Percentiles rank a stretch among this genome's conserved stretches.
Conservation (phyloP, 805 yeast genomes). For the Barnettozyma vustinii region DNA sequence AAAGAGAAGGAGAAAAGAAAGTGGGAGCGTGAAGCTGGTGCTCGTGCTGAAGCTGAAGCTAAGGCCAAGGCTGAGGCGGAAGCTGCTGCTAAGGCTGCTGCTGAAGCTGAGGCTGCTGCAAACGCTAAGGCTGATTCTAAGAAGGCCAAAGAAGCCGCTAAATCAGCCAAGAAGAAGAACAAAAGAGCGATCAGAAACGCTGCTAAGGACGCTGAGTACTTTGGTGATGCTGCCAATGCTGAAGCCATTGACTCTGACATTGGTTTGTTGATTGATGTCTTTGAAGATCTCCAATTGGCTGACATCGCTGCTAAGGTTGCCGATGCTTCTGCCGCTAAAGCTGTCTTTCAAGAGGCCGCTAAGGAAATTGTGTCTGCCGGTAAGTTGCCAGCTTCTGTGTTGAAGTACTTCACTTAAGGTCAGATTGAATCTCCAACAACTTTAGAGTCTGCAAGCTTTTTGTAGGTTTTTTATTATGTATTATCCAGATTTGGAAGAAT, state of each 20-base stretch:
- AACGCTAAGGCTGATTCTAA: constrained; percentile 72
- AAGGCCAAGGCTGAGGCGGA: constrained; percentile 83
- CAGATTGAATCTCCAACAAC: neutral
- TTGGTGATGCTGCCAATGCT: constrained; percentile 70
- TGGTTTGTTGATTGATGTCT: constrained; percentile 68
- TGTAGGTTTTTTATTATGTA: neutral
- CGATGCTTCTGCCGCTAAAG: constrained; percentile 54
- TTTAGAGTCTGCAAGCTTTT: neutral
- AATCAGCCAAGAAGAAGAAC: constrained; percentile 89
- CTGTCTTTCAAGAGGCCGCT: constrained; percentile 50
- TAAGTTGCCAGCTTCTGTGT: constrained; percentile 43
- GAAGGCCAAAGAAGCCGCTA: constrained; percentile 94
- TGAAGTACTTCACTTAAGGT: constrained; percentile 43
- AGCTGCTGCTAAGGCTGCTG: constrained; percentile 75
- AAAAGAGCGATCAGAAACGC: constrained; percentile 80
- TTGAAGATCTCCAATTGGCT: constrained; percentile 74
- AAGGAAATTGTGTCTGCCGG: constrained; percentile 49
- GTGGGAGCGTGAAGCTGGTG: constrained; percentile 98
- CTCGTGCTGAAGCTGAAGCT: constrained; percentile 95
- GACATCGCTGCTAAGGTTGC: constrained; percentile 66
- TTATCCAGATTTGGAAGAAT: neutral
- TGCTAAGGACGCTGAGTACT: constrained; percentile 79
- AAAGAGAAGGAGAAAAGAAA: constrained; percentile 90
- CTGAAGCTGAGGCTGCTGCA: constrained; percentile 64
- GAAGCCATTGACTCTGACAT: constrained; percentile 71